phyloP scores from a whole-genome alignment of 23 red algal genomes.

The Chondrus crispus region DNA sequence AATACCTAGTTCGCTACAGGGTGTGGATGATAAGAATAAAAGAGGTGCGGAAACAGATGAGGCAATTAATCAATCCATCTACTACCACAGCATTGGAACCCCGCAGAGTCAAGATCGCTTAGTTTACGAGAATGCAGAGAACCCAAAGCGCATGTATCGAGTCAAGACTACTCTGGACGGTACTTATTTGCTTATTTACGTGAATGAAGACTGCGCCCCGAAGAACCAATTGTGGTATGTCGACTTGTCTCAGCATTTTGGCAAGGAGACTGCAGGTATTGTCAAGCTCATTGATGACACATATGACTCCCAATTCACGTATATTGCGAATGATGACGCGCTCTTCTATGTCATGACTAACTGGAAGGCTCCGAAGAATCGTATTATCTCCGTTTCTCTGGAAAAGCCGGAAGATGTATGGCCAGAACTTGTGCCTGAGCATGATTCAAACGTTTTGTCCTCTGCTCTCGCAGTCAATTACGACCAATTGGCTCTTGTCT shows the following conservation, averaged over 20 bases:
- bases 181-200: constrained; percentile 42
- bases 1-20: constrained; percentile 41
- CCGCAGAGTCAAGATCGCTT: constrained; percentile 55
- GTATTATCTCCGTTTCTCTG: constrained; percentile 42
- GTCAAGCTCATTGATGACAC: constrained; percentile 43
- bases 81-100: constrained; percentile 54
- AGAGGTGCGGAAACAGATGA: constrained; percentile 66
- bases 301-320: constrained; percentile 51
- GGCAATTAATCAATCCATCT: constrained; percentile 42
- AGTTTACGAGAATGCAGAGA: constrained; percentile 38
- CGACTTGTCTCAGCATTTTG: constrained; percentile 33
- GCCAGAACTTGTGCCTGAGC: constrained; percentile 49
- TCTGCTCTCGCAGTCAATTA: constrained; percentile 49
- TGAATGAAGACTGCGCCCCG: constrained; percentile 65
- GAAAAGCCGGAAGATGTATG: constrained; percentile 12
- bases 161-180: constrained; percentile 52
- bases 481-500: constrained; percentile 53
- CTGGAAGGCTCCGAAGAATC: constrained; percentile 69
- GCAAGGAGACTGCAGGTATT: constrained; percentile 42
- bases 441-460: constrained; percentile 51
- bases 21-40: constrained; percentile 42
- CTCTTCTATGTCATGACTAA: constrained; percentile 62
- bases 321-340: constrained; percentile 69
- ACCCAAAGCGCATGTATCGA: constrained; percentile 59
- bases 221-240: constrained; percentile 64